Conservation (phyloP, 148 eudicot species). For the Rhododendron ovatum region DNA sequence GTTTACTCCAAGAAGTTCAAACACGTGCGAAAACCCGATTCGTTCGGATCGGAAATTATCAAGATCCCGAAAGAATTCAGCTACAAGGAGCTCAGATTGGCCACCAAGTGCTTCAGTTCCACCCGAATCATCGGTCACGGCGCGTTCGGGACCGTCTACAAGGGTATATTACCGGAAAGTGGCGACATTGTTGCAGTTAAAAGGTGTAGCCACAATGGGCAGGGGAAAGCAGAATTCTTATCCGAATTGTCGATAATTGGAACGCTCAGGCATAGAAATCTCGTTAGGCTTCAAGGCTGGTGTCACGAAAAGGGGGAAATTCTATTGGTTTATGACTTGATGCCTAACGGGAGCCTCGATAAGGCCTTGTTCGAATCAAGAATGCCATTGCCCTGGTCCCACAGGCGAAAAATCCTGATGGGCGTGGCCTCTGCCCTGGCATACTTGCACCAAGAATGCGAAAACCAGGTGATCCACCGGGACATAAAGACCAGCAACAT, state of each 20-base stretch:
- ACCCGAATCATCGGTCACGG: conserved; percentile 71
- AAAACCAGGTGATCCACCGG: conserved; percentile 69
- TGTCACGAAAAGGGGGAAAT: conserved; percentile 86
- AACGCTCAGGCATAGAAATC: conserved; percentile 75
- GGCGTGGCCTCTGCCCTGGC: conserved; percentile 79
- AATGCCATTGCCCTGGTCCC: conserved; percentile 46
- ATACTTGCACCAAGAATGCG: conserved; percentile 82
- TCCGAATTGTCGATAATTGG: conserved; percentile 87
- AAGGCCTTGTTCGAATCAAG: conserved; percentile 70
- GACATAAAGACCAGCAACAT: conserved; percentile 74
- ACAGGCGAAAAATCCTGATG: conserved; percentile 51
- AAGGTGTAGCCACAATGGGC: conserved; percentile 65
- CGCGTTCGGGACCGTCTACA: conserved; percentile 79
- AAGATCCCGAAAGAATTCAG: conserved; percentile 74
- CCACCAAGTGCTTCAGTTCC: conserved; percentile 63
- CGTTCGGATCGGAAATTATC: conserved; percentile 53
- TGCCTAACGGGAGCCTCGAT: conserved; percentile 87
- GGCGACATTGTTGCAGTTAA: conserved; percentile 75
- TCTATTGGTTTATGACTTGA: conserved; percentile 66
- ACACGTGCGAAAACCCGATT: conserved; percentile 15
- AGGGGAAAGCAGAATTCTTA: conserved; percentile 71
- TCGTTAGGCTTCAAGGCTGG: conserved; percentile 86
- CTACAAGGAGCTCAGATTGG: conserved; percentile 68
- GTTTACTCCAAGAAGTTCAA: conserved; percentile 53
- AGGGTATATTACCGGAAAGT: conserved; percentile 50